phyloP scores from a whole-genome alignment of 768 basidiomycete genomes.

The Tylopilus rubrobrunneus region DNA sequence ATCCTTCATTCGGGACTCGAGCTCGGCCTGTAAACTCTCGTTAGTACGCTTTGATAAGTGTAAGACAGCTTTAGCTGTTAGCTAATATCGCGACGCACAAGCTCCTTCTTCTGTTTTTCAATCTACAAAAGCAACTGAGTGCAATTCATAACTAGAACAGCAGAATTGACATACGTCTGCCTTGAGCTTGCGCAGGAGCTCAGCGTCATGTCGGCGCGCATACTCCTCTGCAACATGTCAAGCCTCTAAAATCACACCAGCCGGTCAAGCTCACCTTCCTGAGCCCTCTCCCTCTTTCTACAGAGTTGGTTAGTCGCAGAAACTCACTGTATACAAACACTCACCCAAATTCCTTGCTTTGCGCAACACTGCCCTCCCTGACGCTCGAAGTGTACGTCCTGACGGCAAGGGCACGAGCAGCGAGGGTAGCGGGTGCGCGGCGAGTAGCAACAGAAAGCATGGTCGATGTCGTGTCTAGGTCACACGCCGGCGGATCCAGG shows the following conservation, averaged over 20 bases:
- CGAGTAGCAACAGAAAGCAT: constrained; percentile 32
- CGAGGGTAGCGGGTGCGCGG: constrained; percentile 37
- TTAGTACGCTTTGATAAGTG: constrained; percentile 14
- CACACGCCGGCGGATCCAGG: no score
- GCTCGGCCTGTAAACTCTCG: constrained; percentile 22
- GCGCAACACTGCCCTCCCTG: constrained; percentile 56
- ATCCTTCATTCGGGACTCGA: constrained; percentile 28
- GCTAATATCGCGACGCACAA: constrained; percentile 25
- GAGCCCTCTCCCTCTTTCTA: constrained; percentile 73
- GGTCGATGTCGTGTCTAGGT: background rate
- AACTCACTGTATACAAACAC: constrained; percentile 7
- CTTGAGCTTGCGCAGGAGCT: constrained; percentile 56
- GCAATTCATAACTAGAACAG: background rate
- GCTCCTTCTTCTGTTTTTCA: constrained; percentile 29
- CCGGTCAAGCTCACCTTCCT: constrained; percentile 45
- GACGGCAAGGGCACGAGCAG: constrained; percentile 32
- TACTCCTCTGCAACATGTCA: constrained; percentile 52
- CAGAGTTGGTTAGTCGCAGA: background rate
- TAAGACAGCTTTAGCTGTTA: constrained; percentile 12
- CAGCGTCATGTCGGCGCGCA: constrained; percentile 52
- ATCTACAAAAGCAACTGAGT: constrained; percentile 17
- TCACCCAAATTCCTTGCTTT: constrained; percentile 61
- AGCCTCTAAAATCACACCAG: background rate
- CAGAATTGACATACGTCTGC: constrained; percentile 39
- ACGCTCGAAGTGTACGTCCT: constrained; percentile 36